These are phyloP conservation scores for Tieghemostelium lacteum DNA, from an alignment of 78 protist genomes.

Conservation along the genomic window DNA sequence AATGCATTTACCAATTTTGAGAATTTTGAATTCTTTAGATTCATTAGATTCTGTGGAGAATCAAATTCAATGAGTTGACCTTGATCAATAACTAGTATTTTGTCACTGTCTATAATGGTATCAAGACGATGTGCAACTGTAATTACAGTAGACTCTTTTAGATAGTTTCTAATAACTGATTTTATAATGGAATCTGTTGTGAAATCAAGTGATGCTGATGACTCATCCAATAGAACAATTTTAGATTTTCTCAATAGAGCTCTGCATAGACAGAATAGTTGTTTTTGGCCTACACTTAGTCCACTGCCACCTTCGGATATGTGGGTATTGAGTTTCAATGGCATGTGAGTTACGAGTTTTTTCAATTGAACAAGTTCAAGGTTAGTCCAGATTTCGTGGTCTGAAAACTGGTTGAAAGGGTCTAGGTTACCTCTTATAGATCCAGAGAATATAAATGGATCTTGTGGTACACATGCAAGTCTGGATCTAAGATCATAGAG, in stretches of 20 bases:
- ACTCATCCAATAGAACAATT: constrained; percentile 94
- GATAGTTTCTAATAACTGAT: constrained; percentile 37
- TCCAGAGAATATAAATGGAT: constrained; percentile 91
- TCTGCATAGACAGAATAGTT: constrained; percentile 95
- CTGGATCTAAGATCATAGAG: constrained; percentile 65
- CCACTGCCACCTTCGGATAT: constrained; percentile 83
- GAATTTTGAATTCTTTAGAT: background rate
- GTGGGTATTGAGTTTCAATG: constrained; percentile 13
- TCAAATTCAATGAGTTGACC: constrained; percentile 54
- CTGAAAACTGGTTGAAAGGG: constrained; percentile 47
- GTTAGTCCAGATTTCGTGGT: constrained; percentile 62
- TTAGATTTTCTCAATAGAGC: constrained; percentile 91
- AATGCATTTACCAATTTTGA: constrained; percentile 12
- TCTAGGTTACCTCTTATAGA: constrained; percentile 52
- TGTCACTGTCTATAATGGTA: constrained; percentile 89
- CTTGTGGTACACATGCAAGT: constrained; percentile 93
- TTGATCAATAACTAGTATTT: constrained; percentile 74
- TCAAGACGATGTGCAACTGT: constrained; percentile 96
- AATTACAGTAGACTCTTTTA: constrained; percentile 85
- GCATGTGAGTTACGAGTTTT: constrained; percentile 8
- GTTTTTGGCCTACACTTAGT: constrained; percentile 92
- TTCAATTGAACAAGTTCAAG: constrained; percentile 74
- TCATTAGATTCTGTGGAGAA: constrained; percentile 21
- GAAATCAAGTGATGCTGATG: constrained; percentile 94
- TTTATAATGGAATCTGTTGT: constrained; percentile 88